These are phyloP conservation scores for Saccharum hybrid DNA, from an alignment of 202 grass and related monocot genomes.

Conservation along the genomic window DNA sequence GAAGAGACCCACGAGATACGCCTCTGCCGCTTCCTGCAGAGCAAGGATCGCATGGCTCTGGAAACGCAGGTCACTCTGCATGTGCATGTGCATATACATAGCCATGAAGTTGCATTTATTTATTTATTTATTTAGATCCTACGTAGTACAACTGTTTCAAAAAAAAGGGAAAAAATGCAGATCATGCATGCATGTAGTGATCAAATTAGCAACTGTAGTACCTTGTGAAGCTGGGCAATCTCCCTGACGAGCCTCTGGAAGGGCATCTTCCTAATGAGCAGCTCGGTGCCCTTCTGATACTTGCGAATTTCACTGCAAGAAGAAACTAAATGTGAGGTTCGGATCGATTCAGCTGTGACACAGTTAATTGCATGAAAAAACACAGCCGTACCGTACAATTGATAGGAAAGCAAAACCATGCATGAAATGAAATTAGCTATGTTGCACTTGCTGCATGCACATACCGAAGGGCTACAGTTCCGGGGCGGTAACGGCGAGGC, in stretches of 20 bases:
- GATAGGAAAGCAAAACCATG: neutral
- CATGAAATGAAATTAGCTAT: neutral
- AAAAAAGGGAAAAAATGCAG: neutral
- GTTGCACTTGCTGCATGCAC: neutral
- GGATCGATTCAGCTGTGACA: neutral
- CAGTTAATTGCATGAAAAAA: neutral
- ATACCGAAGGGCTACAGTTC: conserved; percentile 16
- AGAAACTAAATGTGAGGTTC: neutral
- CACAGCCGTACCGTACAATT: neutral
- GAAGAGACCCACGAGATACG: conserved; percentile 26
- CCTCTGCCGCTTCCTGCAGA: conserved; percentile 29
- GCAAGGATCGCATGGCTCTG: conserved; percentile 38
- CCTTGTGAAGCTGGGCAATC: conserved; percentile 59
- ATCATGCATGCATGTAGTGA: too few species aligned
- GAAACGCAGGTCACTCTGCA: conserved; percentile 34
- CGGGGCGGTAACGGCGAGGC: conserved; percentile 16
- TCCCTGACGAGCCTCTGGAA: conserved; percentile 59
- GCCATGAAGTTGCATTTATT: too few species aligned
- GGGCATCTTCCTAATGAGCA: conserved; percentile 60
- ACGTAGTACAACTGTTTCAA: neutral
- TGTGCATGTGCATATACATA: neutral
- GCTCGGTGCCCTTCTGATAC: conserved; percentile 38
- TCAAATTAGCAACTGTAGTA: neutral
- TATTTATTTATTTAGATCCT: too few species aligned
- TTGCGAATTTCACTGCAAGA: conserved; percentile 2